A percentile compares a stretch with the other conserved stretches of the same genome.
phyloP scores from a whole-genome alignment of 2,329 filamentous ascomycete genomes.

The Penicillium sp. region DNA sequence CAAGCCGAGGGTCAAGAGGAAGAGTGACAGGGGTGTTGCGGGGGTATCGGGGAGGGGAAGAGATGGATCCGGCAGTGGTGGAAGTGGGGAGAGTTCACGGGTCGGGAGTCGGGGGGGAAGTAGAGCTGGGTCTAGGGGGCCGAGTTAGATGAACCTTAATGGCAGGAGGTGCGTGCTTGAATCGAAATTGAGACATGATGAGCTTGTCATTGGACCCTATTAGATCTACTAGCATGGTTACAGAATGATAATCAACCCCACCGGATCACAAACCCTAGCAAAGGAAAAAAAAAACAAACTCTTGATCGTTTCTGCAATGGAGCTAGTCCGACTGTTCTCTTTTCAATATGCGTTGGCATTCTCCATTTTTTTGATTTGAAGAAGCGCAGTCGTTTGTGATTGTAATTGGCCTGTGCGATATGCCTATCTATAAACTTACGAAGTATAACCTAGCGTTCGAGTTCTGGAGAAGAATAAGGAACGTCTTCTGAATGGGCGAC shows the following conservation, averaged over 20 bases:
- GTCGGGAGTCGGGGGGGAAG: constrained; percentile 4
- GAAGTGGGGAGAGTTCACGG: constrained; percentile 18
- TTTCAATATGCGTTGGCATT: constrained; percentile 22
- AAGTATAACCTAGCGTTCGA: too few species aligned
- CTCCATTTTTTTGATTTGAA: constrained; percentile 18
- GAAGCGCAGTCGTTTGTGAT: too few species aligned
- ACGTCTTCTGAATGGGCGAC: too few species aligned
- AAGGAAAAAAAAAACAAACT: constrained; percentile 42
- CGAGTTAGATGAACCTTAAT: not conserved
- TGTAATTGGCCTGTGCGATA: too few species aligned
- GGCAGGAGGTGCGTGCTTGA: not conserved
- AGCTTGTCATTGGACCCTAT: not conserved
- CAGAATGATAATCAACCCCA: not conserved
- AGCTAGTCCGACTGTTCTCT: constrained; percentile 29
- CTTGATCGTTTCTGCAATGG: constrained; percentile 43
- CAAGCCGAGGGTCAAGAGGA: constrained; percentile 9
- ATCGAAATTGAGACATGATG: too few species aligned
- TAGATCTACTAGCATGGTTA: not conserved
- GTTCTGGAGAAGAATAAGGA: too few species aligned
- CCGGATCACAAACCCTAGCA: constrained; percentile 31
- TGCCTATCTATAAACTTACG: too few species aligned
- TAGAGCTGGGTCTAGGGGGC: constrained; percentile 10
- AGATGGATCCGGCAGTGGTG: not conserved
- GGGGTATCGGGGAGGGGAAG: not conserved
- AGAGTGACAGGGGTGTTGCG: constrained; percentile 2